These are phyloP conservation scores for Aspergillus indologenus DNA, from an alignment of 495 filamentous ascomycete species.

Conservation along the genomic window DNA sequence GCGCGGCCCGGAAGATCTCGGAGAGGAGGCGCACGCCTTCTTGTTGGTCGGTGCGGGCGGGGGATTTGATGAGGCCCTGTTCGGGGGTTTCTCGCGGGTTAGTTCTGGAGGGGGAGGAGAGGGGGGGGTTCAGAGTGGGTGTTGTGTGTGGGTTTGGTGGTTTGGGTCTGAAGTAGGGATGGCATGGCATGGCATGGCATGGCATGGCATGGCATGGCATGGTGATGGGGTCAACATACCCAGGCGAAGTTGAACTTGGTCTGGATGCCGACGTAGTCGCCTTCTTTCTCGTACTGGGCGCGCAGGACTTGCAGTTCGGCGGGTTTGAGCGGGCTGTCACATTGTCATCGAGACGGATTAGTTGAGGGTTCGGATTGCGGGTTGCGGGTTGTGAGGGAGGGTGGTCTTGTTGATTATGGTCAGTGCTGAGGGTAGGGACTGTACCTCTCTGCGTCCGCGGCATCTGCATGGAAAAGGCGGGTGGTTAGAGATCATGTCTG, in stretches of 20 bases:
- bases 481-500: slow-evolving; percentile 14
- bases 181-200: too few species aligned
- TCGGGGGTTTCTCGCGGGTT: neutral
- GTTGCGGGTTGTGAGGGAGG: slow-evolving; percentile 33
- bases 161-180: neutral
- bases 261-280: slow-evolving; percentile 91
- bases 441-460: slow-evolving; percentile 94
- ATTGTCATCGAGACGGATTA: slow-evolving; percentile 15
- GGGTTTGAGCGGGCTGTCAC: slow-evolving; percentile 79
- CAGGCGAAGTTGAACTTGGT: slow-evolving; percentile 99
- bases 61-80: slow-evolving; percentile 93
- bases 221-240: slow-evolving; percentile 48
- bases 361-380: slow-evolving; percentile 10
- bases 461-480: slow-evolving; percentile 61
- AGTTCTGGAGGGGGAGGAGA: too few species aligned
- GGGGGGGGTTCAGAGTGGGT: too few species aligned
- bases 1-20: slow-evolving; percentile 91
- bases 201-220: too few species aligned
- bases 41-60: slow-evolving; percentile 79
- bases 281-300: slow-evolving; percentile 93
- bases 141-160: neutral
- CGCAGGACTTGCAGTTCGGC: slow-evolving; percentile 89
- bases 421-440: neutral
- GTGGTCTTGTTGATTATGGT: too few species aligned
- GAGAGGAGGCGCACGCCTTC: slow-evolving; percentile 90